Conservation (phyloP, 108 stramenopile species). For the Skeletonema marinoi region DNA sequence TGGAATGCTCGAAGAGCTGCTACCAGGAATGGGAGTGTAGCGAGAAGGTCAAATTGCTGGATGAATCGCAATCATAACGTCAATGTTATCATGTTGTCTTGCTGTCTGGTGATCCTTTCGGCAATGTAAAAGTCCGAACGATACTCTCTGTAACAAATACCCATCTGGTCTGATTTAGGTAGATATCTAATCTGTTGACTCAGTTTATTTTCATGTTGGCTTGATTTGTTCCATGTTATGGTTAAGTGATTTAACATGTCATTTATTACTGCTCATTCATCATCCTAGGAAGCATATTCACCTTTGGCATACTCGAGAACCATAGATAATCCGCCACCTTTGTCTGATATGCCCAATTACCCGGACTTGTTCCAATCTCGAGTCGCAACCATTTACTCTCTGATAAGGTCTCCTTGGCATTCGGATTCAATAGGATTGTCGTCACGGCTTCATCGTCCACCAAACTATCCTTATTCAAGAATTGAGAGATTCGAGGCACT, state of each 20-base stretch:
- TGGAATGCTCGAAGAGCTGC: neutral
- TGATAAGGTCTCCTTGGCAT: slow-evolving; percentile 74
- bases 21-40: too few relatives aligned
- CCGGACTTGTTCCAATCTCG: slow-evolving; percentile 82
- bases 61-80: too few relatives aligned
- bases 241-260: too few relatives aligned
- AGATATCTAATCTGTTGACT: too few relatives aligned
- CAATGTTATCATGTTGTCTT: too few relatives aligned
- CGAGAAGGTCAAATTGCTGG: too few relatives aligned
- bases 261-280: slow-evolving; percentile 66
- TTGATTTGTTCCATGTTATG: too few relatives aligned
- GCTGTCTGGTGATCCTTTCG: too few relatives aligned
- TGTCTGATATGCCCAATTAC: slow-evolving; percentile 72
- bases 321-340: slow-evolving; percentile 87
- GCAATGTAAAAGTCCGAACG: too few relatives aligned
- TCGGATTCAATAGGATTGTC: slow-evolving; percentile 84
- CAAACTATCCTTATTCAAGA: slow-evolving; percentile 39
- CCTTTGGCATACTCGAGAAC: slow-evolving; percentile 86
- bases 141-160: too few relatives aligned
- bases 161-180: too few relatives aligned
- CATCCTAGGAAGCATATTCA: slow-evolving; percentile 79
- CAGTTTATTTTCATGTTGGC: too few relatives aligned
- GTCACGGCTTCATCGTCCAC: slow-evolving; percentile 76
- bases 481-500: slow-evolving; percentile 63
- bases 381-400: slow-evolving; percentile 65